Conservation (phyloP, 2,329 filamentous ascomycete genomes). For the Gaeumannomyces sp. region DNA sequence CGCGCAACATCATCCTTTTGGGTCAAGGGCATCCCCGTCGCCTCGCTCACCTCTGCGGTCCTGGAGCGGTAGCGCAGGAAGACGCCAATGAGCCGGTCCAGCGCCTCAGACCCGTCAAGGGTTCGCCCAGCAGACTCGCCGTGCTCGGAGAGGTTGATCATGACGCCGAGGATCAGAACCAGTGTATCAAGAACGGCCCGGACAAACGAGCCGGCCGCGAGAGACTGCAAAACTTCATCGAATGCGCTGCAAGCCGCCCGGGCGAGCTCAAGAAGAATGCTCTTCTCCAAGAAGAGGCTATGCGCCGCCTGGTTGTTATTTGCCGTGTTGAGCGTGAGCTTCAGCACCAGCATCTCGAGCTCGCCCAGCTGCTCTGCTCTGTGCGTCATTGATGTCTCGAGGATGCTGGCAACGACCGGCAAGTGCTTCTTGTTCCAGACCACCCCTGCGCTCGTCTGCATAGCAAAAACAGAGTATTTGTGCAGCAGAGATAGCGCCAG, state of each 20-base stretch:
- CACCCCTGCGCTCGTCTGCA: slow-evolving; percentile 34
- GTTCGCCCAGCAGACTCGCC: slow-evolving; percentile 53
- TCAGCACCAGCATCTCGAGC: slow-evolving; percentile 47
- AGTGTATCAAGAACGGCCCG: slow-evolving; percentile 59
- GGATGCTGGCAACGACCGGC: slow-evolving; percentile 42
- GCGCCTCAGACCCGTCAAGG: slow-evolving; percentile 34
- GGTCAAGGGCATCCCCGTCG: not conserved
- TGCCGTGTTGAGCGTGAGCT: slow-evolving; percentile 76
- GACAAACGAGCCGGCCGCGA: slow-evolving; percentile 42
- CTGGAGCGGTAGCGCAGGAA: slow-evolving; percentile 63
- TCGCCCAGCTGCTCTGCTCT: slow-evolving; percentile 31
- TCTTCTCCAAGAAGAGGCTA: slow-evolving; percentile 58
- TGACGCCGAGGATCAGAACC: slow-evolving; percentile 70
- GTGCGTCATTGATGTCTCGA: slow-evolving; percentile 33
- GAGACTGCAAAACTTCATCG: slow-evolving; percentile 37
- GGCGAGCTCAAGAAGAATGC: slow-evolving; percentile 44
- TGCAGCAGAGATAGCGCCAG: slow-evolving; percentile 46
- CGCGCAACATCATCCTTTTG: not conserved
- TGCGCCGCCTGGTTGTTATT: slow-evolving; percentile 72
- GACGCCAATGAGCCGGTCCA: slow-evolving; percentile 50
- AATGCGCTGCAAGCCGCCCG: slow-evolving; percentile 47
- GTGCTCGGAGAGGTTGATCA: slow-evolving; percentile 85
- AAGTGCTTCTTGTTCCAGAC: slow-evolving; percentile 46
- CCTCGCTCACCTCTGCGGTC: slow-evolving; percentile 59
- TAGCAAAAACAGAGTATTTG: slow-evolving; percentile 42